These are phyloP conservation scores for Ochromonas danica DNA, from an alignment of 108 stramenopile genomes.

Conservation along the genomic window DNA sequence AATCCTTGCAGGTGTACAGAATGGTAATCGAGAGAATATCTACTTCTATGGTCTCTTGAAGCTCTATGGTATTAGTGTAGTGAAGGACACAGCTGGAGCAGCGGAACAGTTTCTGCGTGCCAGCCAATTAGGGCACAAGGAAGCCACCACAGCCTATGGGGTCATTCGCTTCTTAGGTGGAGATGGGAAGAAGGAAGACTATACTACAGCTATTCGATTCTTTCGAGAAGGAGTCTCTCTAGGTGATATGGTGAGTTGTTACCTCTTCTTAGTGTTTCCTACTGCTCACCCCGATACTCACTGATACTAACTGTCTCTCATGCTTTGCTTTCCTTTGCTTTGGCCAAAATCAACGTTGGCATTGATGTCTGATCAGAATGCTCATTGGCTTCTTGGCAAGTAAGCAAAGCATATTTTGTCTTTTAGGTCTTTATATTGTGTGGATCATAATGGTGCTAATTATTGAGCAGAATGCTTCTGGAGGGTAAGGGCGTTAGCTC, in stretches of 20 bases:
- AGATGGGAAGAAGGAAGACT: background rate
- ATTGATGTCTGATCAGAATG: background rate
- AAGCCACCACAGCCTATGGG: slow-evolving; percentile 26
- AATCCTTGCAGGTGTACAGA: slow-evolving; percentile 2
- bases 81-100: background rate
- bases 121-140: background rate
- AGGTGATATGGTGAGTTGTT: slow-evolving; percentile 9
- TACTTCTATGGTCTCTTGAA: slow-evolving; percentile 31
- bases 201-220: background rate
- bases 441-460: too few relatives aligned
- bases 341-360: background rate
- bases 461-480: slow-evolving; percentile 22
- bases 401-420: background rate
- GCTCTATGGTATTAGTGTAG: slow-evolving; percentile 7
- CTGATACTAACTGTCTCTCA: too few relatives aligned
- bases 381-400: slow-evolving; percentile 28
- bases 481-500: slow-evolving; percentile 19
- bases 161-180: background rate
- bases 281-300: background rate
- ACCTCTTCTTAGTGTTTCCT: background rate
- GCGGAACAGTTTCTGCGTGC: slow-evolving; percentile 26
- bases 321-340: too few relatives aligned
- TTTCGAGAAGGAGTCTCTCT: background rate
- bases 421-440: background rate
- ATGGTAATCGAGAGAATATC: slow-evolving; percentile 25